phyloP scores from a whole-genome alignment of 1,284 basidiomycete genomes.

The Moniliella sp. region DNA sequence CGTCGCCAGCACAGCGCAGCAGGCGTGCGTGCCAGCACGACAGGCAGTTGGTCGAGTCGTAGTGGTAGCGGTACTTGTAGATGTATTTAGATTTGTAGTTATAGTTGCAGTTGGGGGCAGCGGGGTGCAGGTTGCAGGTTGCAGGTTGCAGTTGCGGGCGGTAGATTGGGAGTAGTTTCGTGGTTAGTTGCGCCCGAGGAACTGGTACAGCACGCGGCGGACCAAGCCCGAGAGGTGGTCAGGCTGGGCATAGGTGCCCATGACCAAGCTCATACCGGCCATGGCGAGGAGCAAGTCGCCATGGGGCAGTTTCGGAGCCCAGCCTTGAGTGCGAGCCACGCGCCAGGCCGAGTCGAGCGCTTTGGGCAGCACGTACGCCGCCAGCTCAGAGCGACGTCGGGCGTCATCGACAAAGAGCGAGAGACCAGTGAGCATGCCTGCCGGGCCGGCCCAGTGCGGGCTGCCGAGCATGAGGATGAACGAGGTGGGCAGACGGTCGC shows the following conservation, averaged over 20 bases:
- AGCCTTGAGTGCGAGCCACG: conserved; percentile 51
- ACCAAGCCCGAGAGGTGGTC: conserved; percentile 69
- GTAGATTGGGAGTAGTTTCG: too few species aligned
- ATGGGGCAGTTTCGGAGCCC: conserved; percentile 48
- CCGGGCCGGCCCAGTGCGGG: conserved; percentile 58
- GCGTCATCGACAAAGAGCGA: conserved; percentile 70
- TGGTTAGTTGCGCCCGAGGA: too few species aligned
- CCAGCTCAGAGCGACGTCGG: conserved; percentile 56
- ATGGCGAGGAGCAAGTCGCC: conserved; percentile 48
- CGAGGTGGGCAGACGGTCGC: conserved; percentile 36
- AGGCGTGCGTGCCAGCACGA: too few species aligned
- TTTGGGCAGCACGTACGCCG: conserved; percentile 88
- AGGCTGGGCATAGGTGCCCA: conserved; percentile 64
- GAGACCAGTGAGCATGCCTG: conserved; percentile 52
- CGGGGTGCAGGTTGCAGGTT: too few species aligned
- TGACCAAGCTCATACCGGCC: conserved; percentile 69
- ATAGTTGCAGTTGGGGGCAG: too few species aligned
- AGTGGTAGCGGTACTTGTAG: too few species aligned
- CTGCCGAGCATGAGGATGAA: conserved; percentile 42
- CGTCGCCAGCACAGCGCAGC: too few species aligned
- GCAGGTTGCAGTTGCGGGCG: too few species aligned
- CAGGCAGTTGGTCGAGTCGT: too few species aligned
- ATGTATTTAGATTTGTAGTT: too few species aligned
- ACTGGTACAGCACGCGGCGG: conserved; percentile 68
- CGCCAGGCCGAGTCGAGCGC: conserved; percentile 51